Percentiles rank a stretch among this genome's conserved stretches.
Conservation (phyloP, 2,329 filamentous ascomycete genomes). For the Diaporthe citri region DNA sequence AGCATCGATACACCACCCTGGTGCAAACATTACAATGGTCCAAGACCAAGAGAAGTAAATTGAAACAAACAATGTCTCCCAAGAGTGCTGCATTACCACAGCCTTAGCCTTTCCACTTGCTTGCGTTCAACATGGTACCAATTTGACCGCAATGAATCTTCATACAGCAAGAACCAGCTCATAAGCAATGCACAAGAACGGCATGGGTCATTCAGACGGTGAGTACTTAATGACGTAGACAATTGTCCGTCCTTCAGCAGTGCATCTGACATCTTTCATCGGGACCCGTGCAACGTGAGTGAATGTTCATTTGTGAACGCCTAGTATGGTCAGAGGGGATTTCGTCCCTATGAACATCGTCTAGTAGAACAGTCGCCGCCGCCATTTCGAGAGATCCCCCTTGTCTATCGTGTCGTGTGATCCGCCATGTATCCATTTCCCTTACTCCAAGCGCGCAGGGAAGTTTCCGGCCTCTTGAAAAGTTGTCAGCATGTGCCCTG, state of each 20-base stretch:
- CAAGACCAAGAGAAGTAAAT: background rate
- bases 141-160: background rate
- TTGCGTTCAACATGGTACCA: background rate
- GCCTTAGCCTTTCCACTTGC: background rate
- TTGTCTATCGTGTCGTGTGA: conserved; percentile 36
- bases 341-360: conserved; percentile 45
- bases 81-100: background rate
- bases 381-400: conserved; percentile 27
- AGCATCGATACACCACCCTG: background rate
- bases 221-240: background rate
- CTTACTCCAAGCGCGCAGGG: conserved; percentile 74
- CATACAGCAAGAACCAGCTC: background rate
- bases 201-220: background rate
- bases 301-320: background rate
- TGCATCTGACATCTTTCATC: background rate
- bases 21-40: background rate
- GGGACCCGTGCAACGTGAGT: background rate
- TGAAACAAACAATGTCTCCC: background rate
- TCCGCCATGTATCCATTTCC: conserved; percentile 2
- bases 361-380: conserved; percentile 34
- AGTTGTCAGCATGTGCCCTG: conserved; percentile 41
- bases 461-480: conserved; percentile 74
- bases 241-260: too few species aligned
- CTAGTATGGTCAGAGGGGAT: conserved; percentile 26
- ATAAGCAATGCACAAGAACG: background rate